These are phyloP conservation scores for Malassezia pachydermatis DNA, from an alignment of 1,284 basidiomycete species.

Conservation along the genomic window DNA sequence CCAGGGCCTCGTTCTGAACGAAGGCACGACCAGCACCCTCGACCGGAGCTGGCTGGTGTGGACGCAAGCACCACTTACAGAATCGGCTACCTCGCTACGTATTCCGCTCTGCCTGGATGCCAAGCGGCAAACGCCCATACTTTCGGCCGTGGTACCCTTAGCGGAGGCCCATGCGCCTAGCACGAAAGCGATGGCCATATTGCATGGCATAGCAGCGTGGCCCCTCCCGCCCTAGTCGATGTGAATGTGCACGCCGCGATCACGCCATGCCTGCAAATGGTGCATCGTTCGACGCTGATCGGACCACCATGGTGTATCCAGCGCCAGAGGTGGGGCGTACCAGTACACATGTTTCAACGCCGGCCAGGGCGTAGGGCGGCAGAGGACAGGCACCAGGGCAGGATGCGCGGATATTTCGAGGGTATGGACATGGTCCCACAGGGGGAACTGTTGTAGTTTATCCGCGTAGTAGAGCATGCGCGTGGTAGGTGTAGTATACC, in stretches of 20 bases:
- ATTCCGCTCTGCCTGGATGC: conserved; percentile 83
- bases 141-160: too few species aligned
- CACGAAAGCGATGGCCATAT: too few species aligned
- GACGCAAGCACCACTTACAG: conserved; percentile 9
- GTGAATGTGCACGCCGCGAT: too few species aligned
- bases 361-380: not conserved
- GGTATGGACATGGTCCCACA: not conserved
- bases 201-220: too few species aligned
- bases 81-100: conserved; percentile 49
- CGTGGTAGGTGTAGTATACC: not conserved
- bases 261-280: too few species aligned
- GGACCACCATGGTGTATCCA: too few species aligned
- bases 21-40: conserved; percentile 30
- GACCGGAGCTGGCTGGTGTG: conserved; percentile 30
- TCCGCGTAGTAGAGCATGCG: not conserved
- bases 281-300: too few species aligned
- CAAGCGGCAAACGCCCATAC: too few species aligned
- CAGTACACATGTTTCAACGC: not conserved
- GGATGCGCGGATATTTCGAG: not conserved
- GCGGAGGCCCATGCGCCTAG: too few species aligned
- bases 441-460: not conserved
- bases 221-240: too few species aligned
- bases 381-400: not conserved
- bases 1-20: conserved; percentile 21
- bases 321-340: too few species aligned